phyloP scores from a whole-genome alignment of 108 stramenopile species.

The Nannochloropsis salina region DNA sequence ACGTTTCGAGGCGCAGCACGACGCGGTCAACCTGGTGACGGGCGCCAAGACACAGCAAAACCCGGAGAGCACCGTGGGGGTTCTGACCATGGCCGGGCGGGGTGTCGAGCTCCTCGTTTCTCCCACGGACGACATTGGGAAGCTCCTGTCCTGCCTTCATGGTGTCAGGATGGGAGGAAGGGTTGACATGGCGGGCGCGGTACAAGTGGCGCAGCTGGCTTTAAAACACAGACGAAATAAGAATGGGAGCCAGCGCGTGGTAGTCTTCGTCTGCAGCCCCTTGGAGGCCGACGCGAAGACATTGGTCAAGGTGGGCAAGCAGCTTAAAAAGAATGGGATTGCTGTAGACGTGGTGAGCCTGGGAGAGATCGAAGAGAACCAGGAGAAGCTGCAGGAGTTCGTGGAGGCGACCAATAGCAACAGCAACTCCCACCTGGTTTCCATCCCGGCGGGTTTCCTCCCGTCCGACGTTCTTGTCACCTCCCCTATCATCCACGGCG shows the following conservation, averaged over 20 bases:
- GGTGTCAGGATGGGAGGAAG: constrained; percentile 57
- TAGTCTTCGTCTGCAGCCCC: constrained; percentile 83
- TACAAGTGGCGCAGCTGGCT: constrained; percentile 87
- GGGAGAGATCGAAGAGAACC: constrained; percentile 82
- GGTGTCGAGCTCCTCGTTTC: constrained; percentile 81
- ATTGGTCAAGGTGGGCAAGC: constrained; percentile 71
- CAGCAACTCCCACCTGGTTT: constrained; percentile 82
- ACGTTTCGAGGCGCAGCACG: constrained; percentile 93
- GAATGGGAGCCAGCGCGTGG: constrained; percentile 89
- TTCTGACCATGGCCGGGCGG: constrained; percentile 66
- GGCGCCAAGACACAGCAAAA: constrained; percentile 80
- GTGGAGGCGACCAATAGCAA: constrained; percentile 84
- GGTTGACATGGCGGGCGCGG: constrained; percentile 66
- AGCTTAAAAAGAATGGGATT: constrained; percentile 90
- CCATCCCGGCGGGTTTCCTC: constrained; percentile 83
- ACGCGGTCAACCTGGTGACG: constrained; percentile 89
- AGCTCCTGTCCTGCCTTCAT: constrained; percentile 75
- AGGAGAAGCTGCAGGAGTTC: constrained; percentile 74
- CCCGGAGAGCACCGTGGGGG: constrained; percentile 95
- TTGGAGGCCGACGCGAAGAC: constrained; percentile 49
- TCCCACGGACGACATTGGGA: constrained; percentile 91
- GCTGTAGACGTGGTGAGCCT: constrained; percentile 87
- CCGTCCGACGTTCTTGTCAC: constrained; percentile 84
- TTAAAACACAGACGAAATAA: constrained; percentile 95
- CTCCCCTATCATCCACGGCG: constrained; percentile 72